A percentile compares a stretch with the other conserved stretches of the same genome.
Evolutionary conservation across 1,284 basidiomycete species (phyloP).

Genomic region (Ustilago tritici): DNA sequence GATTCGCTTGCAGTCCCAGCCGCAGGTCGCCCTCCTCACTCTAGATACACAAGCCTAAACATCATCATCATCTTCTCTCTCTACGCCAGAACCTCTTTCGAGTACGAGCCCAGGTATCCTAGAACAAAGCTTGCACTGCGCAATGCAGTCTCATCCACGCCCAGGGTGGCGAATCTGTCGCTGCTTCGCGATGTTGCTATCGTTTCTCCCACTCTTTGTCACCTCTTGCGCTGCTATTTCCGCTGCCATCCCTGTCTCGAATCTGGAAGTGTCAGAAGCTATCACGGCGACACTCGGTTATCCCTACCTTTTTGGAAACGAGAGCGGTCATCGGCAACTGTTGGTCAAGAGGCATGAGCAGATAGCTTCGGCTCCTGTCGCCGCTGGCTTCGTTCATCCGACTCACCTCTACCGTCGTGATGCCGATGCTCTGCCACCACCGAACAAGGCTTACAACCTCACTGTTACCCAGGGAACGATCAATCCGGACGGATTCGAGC

Average conservation of each 20-base stretch:
- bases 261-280: neutral
- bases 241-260: constrained; percentile 16
- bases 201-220: constrained; percentile 9
- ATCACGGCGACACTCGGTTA: neutral
- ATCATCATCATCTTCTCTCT: neutral
- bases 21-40: neutral
- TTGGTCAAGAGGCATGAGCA: constrained; percentile 32
- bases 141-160: neutral
- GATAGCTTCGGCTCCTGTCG: constrained; percentile 33
- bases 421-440: constrained; percentile 37
- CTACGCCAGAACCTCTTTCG: too few relatives aligned
- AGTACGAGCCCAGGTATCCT: neutral
- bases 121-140: neutral
- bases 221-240: neutral
- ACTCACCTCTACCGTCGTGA: constrained; percentile 42
- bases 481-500: constrained; percentile 47
- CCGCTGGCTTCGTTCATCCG: constrained; percentile 37
- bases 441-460: constrained; percentile 42
- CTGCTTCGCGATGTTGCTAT: neutral
- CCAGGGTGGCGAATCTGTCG: neutral
- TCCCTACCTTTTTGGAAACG: neutral
- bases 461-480: constrained; percentile 41
- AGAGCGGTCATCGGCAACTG: constrained; percentile 23
- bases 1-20: neutral
- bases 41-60: neutral